Evolutionary conservation across 768 basidiomycete genomes (phyloP).

Genomic region (Leccinum subgranulosum): DNA sequence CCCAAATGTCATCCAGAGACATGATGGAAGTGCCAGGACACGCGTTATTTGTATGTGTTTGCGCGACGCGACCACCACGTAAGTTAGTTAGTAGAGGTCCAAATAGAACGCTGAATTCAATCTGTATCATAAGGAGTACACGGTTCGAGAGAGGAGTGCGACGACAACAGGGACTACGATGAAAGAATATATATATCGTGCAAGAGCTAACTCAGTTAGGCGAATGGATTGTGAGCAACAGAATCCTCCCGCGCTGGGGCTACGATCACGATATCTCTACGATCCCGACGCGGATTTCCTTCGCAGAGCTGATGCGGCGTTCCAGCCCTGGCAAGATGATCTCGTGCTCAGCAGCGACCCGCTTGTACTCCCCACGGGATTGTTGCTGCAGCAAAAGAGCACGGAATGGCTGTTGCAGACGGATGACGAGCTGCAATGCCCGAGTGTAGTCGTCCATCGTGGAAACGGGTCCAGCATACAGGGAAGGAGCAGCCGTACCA

Average conservation of each 20-base stretch:
- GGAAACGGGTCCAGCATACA: too few species aligned
- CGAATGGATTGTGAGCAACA: too few species aligned
- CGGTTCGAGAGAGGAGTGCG: too few species aligned
- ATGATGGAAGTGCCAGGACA: conserved; percentile 11
- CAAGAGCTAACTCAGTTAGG: too few species aligned
- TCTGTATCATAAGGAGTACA: too few species aligned
- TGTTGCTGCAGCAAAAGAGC: conserved; percentile 4
- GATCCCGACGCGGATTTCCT: neutral
- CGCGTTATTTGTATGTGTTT: conserved; percentile 32
- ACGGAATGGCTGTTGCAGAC: conserved; percentile 9
- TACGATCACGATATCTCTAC: neutral
- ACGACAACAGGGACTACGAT: too few species aligned
- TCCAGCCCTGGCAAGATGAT: neutral
- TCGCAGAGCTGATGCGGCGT: neutral
- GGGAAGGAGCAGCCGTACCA: neutral
- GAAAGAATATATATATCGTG: too few species aligned
- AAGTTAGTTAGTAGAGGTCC: neutral
- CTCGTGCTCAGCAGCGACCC: neutral
- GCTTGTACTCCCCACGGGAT: neutral
- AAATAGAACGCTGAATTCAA: too few species aligned
- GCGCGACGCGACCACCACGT: neutral
- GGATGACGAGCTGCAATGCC: conserved; percentile 5
- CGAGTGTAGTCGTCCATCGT: neutral
- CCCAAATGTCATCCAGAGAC: conserved; percentile 59
- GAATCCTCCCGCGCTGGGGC: too few species aligned